Evolutionary conservation across 768 basidiomycete species (phyloP).

Genomic region (Tulasnella sp.): DNA sequence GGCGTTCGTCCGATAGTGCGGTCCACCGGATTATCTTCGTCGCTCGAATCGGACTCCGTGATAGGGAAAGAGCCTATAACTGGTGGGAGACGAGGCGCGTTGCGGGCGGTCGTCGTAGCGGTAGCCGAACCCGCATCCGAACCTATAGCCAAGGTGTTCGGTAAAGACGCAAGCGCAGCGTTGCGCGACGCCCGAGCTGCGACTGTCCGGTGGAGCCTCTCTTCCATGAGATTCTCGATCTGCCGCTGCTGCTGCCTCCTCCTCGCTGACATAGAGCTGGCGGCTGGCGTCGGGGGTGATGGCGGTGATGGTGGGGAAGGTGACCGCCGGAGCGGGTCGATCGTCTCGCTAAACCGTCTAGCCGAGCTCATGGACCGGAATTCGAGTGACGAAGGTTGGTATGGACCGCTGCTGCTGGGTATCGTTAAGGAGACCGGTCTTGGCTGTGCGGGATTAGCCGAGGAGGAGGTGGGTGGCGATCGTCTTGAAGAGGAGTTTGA

Average conservation of each 20-base stretch:
- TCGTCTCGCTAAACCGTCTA: conserved; percentile 20
- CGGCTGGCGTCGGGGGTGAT: no score
- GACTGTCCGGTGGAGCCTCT: no score
- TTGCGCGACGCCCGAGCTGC: no score
- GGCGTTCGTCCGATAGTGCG: no score
- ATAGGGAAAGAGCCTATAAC: neutral
- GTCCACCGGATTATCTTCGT: neutral
- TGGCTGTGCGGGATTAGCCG: neutral
- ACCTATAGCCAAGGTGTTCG: neutral
- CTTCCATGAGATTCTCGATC: neutral
- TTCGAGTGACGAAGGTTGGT: neutral
- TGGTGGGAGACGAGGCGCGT: neutral
- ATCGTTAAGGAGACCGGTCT: neutral
- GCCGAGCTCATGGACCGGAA: conserved; percentile 8
- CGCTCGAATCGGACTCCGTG: neutral
- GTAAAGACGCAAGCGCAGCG: no score
- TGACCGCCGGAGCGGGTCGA: conserved; percentile 21
- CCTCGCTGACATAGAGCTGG: neutral
- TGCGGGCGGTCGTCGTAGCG: neutral
- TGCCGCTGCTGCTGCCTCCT: neutral
- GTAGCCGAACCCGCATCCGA: neutral
- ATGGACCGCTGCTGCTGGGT: neutral
- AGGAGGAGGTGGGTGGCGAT: neutral
- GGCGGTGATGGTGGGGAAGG: conserved; percentile 1
- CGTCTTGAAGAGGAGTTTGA: neutral